Evolutionary conservation across 768 basidiomycete species (phyloP).

Genomic region (Suillus occidentalis): DNA sequence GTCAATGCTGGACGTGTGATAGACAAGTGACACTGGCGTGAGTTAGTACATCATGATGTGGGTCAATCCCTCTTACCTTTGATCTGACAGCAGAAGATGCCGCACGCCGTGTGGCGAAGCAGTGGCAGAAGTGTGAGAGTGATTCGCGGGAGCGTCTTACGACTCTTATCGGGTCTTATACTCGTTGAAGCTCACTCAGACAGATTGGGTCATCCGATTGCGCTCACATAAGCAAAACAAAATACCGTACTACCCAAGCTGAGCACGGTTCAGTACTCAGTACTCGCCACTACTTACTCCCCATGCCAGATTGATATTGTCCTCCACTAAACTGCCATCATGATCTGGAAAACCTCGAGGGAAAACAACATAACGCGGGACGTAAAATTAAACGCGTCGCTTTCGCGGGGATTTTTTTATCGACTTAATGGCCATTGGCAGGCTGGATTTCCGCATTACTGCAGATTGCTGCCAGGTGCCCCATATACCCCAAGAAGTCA

Average conservation of each 20-base stretch:
- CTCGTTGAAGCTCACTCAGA: background rate
- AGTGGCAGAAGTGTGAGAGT: constrained; percentile 6
- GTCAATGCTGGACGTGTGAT: constrained; percentile 12
- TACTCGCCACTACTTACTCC: background rate
- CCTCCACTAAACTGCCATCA: background rate
- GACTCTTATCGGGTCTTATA: constrained; percentile 1
- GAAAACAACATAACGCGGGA: background rate
- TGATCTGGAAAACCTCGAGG: background rate
- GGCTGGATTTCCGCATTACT: background rate
- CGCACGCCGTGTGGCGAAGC: constrained; percentile 1
- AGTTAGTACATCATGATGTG: constrained; percentile 2
- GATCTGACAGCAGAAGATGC: background rate
- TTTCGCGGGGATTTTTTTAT: background rate
- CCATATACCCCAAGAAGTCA: background rate
- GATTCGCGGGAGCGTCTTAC: constrained; percentile 4
- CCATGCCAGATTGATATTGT: background rate
- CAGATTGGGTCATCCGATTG: background rate
- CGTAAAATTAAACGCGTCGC: constrained; percentile 2
- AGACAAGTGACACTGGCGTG: background rate
- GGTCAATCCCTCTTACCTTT: constrained; percentile 2
- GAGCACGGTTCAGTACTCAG: background rate
- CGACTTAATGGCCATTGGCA: background rate
- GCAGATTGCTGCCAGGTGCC: background rate
- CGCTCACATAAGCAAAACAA: background rate
- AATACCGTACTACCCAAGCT: too few relatives aligned